phyloP scores from a whole-genome alignment of 2,329 filamentous ascomycete genomes.

The Colletotrichum limetticola region DNA sequence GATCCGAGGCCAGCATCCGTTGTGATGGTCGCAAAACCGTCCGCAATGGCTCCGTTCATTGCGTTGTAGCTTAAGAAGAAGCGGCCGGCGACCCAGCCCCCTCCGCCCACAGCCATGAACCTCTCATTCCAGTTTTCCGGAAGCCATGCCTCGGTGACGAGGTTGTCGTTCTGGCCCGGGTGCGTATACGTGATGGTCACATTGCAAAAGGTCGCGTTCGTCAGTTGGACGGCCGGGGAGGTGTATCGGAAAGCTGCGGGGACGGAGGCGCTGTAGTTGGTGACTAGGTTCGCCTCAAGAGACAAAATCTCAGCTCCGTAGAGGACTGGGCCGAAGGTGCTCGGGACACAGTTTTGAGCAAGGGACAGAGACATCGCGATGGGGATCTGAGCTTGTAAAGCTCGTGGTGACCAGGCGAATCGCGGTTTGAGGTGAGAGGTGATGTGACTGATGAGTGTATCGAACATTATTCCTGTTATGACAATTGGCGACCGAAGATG shows the following conservation, averaged over 20 bases:
- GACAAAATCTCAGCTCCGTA: conserved; percentile 34
- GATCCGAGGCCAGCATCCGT: conserved; percentile 37
- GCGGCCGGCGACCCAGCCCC: conserved; percentile 41
- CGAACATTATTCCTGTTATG: no score
- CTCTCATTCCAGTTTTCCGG: conserved; percentile 44
- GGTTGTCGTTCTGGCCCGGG: conserved; percentile 34
- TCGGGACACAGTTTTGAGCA: background rate
- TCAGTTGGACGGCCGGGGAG: conserved; percentile 25
- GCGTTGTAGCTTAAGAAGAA: conserved; percentile 23
- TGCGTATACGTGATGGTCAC: conserved; percentile 16
- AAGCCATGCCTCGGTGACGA: conserved; percentile 41
- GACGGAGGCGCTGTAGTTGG: conserved; percentile 33
- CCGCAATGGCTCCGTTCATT: conserved; percentile 37
- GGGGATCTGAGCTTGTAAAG: background rate
- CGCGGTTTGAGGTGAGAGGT: background rate
- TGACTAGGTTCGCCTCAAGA: conserved; percentile 29
- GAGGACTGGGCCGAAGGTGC: background rate
- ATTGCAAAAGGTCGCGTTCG: conserved; percentile 27
- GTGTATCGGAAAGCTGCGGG: conserved; percentile 9
- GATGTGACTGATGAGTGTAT: no score
- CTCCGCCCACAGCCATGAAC: conserved; percentile 44
- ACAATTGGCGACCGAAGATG: no score
- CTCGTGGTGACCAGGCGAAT: background rate
- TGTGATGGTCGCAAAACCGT: conserved; percentile 37
- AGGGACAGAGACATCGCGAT: background rate